Conservation (phyloP, 2,329 filamentous ascomycete genomes). For the Venturia oleaginea region DNA sequence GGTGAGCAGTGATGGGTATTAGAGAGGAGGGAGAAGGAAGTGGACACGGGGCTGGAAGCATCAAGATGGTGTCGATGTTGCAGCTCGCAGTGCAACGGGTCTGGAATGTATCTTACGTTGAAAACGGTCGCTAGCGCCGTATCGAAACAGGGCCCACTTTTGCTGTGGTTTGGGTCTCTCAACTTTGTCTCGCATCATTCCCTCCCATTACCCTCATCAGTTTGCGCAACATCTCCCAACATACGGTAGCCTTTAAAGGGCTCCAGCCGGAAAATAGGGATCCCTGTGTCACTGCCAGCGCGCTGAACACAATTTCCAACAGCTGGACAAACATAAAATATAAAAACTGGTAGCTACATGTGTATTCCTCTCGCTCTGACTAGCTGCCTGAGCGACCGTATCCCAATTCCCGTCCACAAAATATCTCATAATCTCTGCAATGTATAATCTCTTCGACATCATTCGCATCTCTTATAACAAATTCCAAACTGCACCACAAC, state of each 20-base stretch:
- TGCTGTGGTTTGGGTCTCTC: neutral
- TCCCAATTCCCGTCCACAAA: neutral
- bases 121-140: neutral
- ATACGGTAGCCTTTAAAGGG: neutral
- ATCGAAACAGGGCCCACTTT: neutral
- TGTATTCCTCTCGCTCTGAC: neutral
- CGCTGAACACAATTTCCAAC: neutral
- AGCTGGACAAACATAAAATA: neutral
- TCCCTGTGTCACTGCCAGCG: neutral
- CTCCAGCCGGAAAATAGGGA: neutral
- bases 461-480: neutral
- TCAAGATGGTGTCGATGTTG: neutral
- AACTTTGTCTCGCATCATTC: neutral
- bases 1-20: neutral
- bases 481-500: neutral
- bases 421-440: neutral
- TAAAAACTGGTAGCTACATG: neutral
- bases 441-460: neutral
- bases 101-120: no score
- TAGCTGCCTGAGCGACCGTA: neutral
- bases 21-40: neutral
- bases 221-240: neutral
- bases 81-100: neutral
- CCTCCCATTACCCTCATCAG: neutral
- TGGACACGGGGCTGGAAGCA: neutral